Evolutionary conservation across 306 rosid genomes (phyloP).

Genomic region (Malus domestica): DNA sequence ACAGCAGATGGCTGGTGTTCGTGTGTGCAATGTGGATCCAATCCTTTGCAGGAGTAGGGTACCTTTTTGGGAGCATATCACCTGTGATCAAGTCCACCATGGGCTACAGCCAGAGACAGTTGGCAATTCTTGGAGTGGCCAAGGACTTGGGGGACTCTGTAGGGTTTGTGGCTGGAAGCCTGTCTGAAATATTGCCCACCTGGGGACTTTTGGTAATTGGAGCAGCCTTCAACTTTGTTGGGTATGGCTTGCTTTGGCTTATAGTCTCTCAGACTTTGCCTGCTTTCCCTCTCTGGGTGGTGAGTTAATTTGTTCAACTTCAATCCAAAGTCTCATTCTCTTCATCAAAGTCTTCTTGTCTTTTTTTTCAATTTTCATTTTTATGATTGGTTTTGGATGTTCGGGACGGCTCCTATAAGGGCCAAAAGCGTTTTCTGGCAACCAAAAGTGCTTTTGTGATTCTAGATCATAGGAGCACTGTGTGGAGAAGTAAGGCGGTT

Average conservation of each 20-base stretch:
- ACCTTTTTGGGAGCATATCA: conserved; percentile 82
- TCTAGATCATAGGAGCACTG: no score
- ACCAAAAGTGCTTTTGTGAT: no score
- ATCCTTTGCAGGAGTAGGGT: conserved; percentile 78
- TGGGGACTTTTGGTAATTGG: conserved; percentile 68
- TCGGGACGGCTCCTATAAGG: neutral
- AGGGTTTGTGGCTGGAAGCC: conserved; percentile 60
- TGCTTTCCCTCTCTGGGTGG: conserved; percentile 74
- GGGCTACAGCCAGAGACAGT: conserved; percentile 60
- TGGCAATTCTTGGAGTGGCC: conserved; percentile 70
- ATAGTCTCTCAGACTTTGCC: conserved; percentile 51
- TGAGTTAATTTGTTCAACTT: conserved; percentile 27
- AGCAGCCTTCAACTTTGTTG: conserved; percentile 52
- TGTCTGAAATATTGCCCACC: conserved; percentile 61
- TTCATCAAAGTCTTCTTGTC: neutral
- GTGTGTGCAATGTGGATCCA: conserved; percentile 94
- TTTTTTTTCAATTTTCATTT: neutral
- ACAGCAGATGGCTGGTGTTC: conserved; percentile 81
- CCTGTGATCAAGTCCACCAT: conserved; percentile 65
- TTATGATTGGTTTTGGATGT: neutral
- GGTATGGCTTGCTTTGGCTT: conserved; percentile 82
- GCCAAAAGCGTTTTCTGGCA: neutral
- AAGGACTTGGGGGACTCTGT: conserved; percentile 78
- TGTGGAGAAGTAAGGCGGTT: no score
- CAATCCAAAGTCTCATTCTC: neutral